phyloP scores from a whole-genome alignment of 2,329 filamentous ascomycete genomes.

The Calonectria hongkongensis region DNA sequence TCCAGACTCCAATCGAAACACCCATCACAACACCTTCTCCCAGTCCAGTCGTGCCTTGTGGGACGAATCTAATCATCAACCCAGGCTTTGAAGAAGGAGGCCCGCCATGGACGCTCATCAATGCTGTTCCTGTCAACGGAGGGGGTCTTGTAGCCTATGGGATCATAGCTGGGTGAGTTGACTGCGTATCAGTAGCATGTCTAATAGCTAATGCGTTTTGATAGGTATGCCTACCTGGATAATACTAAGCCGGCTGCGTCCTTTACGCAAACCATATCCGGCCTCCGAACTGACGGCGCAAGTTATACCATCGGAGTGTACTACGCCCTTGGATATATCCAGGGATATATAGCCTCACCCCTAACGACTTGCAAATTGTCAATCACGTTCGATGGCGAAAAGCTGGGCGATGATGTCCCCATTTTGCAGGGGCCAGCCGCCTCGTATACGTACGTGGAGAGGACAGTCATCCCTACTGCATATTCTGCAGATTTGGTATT shows the following conservation, averaged over 20 bases:
- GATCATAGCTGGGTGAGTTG: background rate
- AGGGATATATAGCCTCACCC: background rate
- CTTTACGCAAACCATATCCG: background rate
- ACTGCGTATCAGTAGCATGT: background rate
- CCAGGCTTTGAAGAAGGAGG: slow-evolving; percentile 3
- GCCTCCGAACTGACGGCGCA: background rate
- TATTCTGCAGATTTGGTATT: background rate
- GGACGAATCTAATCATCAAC: background rate
- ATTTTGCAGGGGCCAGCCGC: background rate
- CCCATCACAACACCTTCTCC: background rate
- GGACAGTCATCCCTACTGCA: background rate
- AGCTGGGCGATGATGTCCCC: background rate
- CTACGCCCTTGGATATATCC: background rate
- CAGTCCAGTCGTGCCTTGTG: background rate
- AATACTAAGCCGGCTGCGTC: background rate
- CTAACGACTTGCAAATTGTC: background rate
- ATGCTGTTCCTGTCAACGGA: background rate
- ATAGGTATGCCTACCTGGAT: background rate
- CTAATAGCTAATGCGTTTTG: background rate
- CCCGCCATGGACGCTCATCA: background rate
- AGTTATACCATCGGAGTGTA: too few relatives aligned
- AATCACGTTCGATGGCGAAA: background rate
- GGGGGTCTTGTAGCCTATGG: background rate
- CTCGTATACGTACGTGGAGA: background rate
- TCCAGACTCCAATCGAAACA: too few relatives aligned